A percentile compares a stretch with the other conserved stretches of the same genome.
Conservation (phyloP, 805 yeast genomes). For the Kurtzmaniella cleridarum region DNA sequence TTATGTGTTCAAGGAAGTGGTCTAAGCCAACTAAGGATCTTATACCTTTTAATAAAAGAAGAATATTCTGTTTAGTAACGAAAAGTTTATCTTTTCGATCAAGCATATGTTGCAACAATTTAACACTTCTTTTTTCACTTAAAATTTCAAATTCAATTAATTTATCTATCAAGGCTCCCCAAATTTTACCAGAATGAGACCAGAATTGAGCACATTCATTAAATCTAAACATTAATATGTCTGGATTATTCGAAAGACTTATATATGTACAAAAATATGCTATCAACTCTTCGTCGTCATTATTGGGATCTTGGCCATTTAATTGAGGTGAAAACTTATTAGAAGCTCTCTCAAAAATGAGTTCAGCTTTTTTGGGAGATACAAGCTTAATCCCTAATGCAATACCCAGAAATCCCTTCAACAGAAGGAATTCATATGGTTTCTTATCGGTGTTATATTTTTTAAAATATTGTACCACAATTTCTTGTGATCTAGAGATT, state of each 20-base stretch:
- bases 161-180: conserved; percentile 32
- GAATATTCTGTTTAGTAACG: conserved; percentile 29
- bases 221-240: conserved; percentile 29
- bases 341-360: conserved; percentile 22
- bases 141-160: conserved; percentile 28
- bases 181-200: conserved; percentile 22
- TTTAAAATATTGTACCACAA: conserved; percentile 15
- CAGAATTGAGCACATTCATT: conserved; percentile 20
- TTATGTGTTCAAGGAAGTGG: conserved; percentile 12
- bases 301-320: neutral
- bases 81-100: conserved; percentile 14
- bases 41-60: conserved; percentile 25
- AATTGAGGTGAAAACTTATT: conserved; percentile 11
- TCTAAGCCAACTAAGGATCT: conserved; percentile 18
- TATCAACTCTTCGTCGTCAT: conserved; percentile 13
- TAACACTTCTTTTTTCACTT: conserved; percentile 20
- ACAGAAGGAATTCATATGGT: conserved; percentile 14
- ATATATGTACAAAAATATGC: conserved; percentile 21
- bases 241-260: conserved; percentile 26
- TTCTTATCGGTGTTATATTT: conserved; percentile 2
- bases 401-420: conserved; percentile 34
- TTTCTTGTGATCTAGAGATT: conserved; percentile 25
- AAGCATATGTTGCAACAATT: conserved; percentile 21
- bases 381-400: conserved; percentile 22
- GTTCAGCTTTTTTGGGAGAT: conserved; percentile 20